Evolutionary conservation across 2,329 filamentous ascomycete genomes (phyloP).

Genomic region (Curvularia spicifera): DNA sequence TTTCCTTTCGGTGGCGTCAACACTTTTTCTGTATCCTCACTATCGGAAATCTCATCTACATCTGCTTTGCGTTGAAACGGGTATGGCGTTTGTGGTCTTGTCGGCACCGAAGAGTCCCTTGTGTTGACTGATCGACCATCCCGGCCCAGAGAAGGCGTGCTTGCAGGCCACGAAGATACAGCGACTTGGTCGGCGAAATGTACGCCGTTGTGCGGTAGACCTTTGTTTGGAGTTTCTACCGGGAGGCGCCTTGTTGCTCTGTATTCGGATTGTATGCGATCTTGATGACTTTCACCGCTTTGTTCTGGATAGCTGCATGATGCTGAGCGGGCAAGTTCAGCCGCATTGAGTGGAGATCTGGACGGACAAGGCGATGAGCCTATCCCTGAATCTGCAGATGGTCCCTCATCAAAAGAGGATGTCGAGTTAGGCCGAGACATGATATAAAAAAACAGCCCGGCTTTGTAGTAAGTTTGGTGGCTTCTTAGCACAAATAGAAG

Average conservation of each 20-base stretch:
- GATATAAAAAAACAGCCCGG: background rate
- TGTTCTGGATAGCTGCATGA: background rate
- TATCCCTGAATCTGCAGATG: constrained; percentile 9
- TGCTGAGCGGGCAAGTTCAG: background rate
- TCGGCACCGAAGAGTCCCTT: background rate
- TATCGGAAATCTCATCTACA: background rate
- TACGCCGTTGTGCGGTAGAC: background rate
- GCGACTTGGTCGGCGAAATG: background rate
- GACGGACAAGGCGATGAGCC: background rate
- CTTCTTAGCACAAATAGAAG: background rate
- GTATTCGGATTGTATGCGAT: background rate
- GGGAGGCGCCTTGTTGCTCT: background rate
- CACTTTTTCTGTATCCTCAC: background rate
- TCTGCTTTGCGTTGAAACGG: background rate
- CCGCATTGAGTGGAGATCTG: background rate
- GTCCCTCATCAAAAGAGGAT: background rate
- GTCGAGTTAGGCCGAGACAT: constrained; percentile 2
- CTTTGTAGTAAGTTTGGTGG: background rate
- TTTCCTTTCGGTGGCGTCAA: constrained; percentile 2
- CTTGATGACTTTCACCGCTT: background rate
- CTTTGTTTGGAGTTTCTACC: background rate
- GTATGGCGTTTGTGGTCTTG: background rate
- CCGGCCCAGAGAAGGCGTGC: background rate
- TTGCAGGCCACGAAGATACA: constrained; percentile 1
- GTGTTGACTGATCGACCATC: background rate